A percentile compares a stretch with the other conserved stretches of the same genome.
phyloP scores from a whole-genome alignment of 2,329 filamentous ascomycete species.

The Xylaria sp. region DNA sequence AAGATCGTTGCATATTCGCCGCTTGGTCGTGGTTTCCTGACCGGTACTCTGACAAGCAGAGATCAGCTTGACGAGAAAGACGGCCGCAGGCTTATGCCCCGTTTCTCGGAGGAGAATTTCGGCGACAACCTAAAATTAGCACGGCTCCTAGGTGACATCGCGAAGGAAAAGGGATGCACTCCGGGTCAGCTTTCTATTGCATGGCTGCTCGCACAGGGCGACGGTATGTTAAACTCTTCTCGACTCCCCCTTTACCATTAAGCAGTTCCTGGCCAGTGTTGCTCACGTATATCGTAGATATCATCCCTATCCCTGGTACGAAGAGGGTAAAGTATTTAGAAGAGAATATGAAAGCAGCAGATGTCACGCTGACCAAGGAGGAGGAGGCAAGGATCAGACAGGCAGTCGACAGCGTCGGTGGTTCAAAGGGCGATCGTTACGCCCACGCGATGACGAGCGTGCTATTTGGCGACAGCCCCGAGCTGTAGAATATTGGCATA shows the following conservation, averaged over 20 bases:
- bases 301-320: slow-evolving; percentile 53
- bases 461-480: slow-evolving; percentile 42
- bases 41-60: slow-evolving; percentile 57
- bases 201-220: slow-evolving; percentile 63
- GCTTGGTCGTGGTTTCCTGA: slow-evolving; percentile 65
- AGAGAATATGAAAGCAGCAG: slow-evolving; percentile 49
- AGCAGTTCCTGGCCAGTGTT: background rate
- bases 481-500: slow-evolving; percentile 27
- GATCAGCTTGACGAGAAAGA: slow-evolving; percentile 58
- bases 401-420: slow-evolving; percentile 48
- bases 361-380: slow-evolving; percentile 51
- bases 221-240: slow-evolving; percentile 43
- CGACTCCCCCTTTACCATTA: background rate
- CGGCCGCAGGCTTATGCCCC: slow-evolving; percentile 53
- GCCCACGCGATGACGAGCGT: slow-evolving; percentile 22
- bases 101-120: slow-evolving; percentile 61
- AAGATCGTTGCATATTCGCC: slow-evolving; percentile 66
- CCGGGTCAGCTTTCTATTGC: slow-evolving; percentile 64
- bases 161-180: slow-evolving; percentile 54
- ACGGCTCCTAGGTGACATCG: slow-evolving; percentile 44
- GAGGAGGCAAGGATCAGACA: slow-evolving; percentile 53
- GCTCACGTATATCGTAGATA: slow-evolving; percentile 63
- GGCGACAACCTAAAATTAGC: slow-evolving; percentile 57
- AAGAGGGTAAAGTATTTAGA: slow-evolving; percentile 50
- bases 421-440: slow-evolving; percentile 40